Conservation (phyloP, 768 basidiomycete species). For the Lactarius deliciosus region DNA sequence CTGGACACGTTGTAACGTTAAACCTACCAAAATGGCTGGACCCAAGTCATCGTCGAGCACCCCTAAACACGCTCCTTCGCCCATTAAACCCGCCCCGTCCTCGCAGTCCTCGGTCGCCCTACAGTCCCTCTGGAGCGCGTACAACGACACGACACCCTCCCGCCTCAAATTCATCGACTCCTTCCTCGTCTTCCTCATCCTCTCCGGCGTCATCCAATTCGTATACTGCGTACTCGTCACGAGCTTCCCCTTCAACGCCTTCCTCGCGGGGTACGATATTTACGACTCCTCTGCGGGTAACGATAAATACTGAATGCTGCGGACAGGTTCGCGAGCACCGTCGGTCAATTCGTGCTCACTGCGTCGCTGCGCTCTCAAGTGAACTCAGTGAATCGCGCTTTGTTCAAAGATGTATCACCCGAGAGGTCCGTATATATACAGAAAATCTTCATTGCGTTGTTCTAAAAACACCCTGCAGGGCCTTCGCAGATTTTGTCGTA, state of each 20-base stretch:
- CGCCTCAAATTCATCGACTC: slow-evolving; percentile 92
- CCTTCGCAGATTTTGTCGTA: slow-evolving; percentile 94
- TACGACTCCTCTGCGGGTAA: neutral
- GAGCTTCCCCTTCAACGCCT: slow-evolving; percentile 96
- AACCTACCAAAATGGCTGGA: slow-evolving; percentile 38
- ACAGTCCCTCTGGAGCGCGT: slow-evolving; percentile 69
- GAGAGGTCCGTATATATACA: slow-evolving; percentile 64
- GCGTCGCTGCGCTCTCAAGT: slow-evolving; percentile 92
- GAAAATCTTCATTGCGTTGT: neutral
- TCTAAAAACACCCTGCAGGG: slow-evolving; percentile 48
- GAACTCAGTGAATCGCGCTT: slow-evolving; percentile 75
- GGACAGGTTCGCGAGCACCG: slow-evolving; percentile 81
- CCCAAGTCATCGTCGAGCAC: slow-evolving; percentile 37
- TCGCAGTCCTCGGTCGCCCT: slow-evolving; percentile 38
- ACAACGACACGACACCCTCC: slow-evolving; percentile 71
- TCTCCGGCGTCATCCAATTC: slow-evolving; percentile 89
- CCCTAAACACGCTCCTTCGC: slow-evolving; percentile 26
- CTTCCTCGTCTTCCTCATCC: slow-evolving; percentile 88
- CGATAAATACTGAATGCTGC: slow-evolving; percentile 2
- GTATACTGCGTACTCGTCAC: slow-evolving; percentile 88
- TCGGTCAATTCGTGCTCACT: slow-evolving; percentile 95
- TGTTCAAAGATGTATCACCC: slow-evolving; percentile 90
- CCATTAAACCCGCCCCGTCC: slow-evolving; percentile 4
- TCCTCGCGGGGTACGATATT: slow-evolving; percentile 80
- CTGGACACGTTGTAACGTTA: neutral